phyloP scores from a whole-genome alignment of 768 basidiomycete species.

The Termitomyces sp. region DNA sequence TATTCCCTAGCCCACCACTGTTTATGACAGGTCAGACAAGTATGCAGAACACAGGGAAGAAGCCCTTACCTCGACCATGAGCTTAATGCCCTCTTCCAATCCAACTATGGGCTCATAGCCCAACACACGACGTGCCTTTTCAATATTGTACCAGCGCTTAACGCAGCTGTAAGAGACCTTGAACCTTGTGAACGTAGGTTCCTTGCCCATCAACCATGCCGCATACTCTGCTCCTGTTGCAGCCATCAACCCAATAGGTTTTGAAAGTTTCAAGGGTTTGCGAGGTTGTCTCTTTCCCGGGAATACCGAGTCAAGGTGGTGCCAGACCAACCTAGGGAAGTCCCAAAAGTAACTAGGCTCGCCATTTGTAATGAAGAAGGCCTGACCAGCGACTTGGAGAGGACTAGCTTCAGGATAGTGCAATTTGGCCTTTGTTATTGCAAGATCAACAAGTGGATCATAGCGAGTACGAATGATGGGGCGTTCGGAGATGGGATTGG shows the following conservation, averaged over 20 bases:
- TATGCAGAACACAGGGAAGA: background rate
- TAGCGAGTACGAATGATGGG: slow-evolving; percentile 74
- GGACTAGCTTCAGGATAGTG: slow-evolving; percentile 41
- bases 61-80: slow-evolving; percentile 64
- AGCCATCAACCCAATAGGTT: slow-evolving; percentile 59
- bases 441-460: slow-evolving; percentile 66
- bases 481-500: slow-evolving; percentile 33
- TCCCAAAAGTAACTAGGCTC: slow-evolving; percentile 98
- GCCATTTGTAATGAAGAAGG: slow-evolving; percentile 95
- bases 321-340: slow-evolving; percentile 79
- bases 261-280: slow-evolving; percentile 45
- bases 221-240: slow-evolving; percentile 73
- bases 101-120: slow-evolving; percentile 93
- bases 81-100: slow-evolving; percentile 80
- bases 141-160: slow-evolving; percentile 87
- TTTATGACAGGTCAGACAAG: background rate
- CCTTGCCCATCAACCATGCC: slow-evolving; percentile 67
- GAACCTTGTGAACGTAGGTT: slow-evolving; percentile 82
- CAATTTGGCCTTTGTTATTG: slow-evolving; percentile 48
- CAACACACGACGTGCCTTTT: slow-evolving; percentile 84
- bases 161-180: slow-evolving; percentile 79
- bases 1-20: slow-evolving; percentile 48
- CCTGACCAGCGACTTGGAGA: slow-evolving; percentile 86
- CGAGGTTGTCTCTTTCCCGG: slow-evolving; percentile 43
- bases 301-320: slow-evolving; percentile 54